These are phyloP conservation scores for Ceratobasidium sp. DNA, from an alignment of 1,284 basidiomycete genomes.

Conservation along the genomic window DNA sequence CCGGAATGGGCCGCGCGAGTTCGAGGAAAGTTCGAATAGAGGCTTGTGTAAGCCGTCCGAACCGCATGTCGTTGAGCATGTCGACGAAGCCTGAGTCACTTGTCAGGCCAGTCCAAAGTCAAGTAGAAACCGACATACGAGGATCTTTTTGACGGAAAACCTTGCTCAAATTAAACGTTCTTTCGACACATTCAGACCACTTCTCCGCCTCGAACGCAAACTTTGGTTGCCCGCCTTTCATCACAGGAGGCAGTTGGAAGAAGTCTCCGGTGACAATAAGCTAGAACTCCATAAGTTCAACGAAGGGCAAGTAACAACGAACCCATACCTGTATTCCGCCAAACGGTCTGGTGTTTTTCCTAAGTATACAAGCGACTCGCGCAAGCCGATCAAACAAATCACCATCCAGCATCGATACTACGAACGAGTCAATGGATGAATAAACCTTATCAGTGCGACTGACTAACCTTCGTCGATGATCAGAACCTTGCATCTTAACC, in stretches of 20 bases:
- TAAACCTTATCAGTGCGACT: neutral
- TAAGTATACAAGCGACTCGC: slow-evolving; percentile 58
- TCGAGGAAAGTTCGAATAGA: slow-evolving; percentile 68
- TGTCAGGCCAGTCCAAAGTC: slow-evolving; percentile 38
- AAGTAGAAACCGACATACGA: slow-evolving; percentile 46
- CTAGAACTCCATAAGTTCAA: slow-evolving; percentile 55
- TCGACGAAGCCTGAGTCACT: slow-evolving; percentile 72
- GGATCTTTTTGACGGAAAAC: slow-evolving; percentile 78
- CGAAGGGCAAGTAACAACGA: neutral
- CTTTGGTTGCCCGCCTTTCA: slow-evolving; percentile 53
- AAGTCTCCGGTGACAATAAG: slow-evolving; percentile 94
- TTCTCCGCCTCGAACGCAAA: slow-evolving; percentile 91
- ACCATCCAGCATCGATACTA: slow-evolving; percentile 67
- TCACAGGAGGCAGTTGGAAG: slow-evolving; percentile 94
- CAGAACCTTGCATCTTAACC: slow-evolving; percentile 60
- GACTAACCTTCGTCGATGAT: slow-evolving; percentile 74
- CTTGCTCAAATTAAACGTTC: slow-evolving; percentile 85
- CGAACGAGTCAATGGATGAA: slow-evolving; percentile 14
- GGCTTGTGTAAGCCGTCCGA: slow-evolving; percentile 65
- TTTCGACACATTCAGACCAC: slow-evolving; percentile 79
- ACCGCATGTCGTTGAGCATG: slow-evolving; percentile 91
- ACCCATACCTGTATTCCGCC: slow-evolving; percentile 71
- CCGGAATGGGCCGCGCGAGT: slow-evolving; percentile 64
- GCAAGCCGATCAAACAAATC: slow-evolving; percentile 73
- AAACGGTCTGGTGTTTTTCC: slow-evolving; percentile 61